phyloP scores from a whole-genome alignment of 148 eudicot genomes.

The Rhododendron kiyosumense region DNA sequence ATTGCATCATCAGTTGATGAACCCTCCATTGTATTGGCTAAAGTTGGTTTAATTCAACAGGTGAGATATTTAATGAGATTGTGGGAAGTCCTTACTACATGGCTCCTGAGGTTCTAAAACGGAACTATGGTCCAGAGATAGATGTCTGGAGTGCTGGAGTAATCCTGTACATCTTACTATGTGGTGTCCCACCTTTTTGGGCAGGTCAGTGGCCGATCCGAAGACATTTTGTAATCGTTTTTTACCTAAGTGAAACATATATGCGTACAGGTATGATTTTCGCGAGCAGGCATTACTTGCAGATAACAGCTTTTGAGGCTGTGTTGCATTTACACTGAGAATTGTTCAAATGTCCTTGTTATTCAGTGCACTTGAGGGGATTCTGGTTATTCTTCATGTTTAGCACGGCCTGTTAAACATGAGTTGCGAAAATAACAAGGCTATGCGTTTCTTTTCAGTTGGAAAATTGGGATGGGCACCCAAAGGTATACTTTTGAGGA shows the following conservation, averaged over 20 bases:
- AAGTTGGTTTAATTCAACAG: conserved; percentile 14
- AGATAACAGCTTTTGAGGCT: neutral
- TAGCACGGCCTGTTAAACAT: neutral
- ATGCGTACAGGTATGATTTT: neutral
- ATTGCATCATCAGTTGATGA: neutral
- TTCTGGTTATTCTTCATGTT: neutral
- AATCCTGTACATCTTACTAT: conserved; percentile 51
- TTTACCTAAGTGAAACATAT: neutral
- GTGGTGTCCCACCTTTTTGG: conserved; percentile 63
- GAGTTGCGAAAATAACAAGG: neutral
- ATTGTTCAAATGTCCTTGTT: no score
- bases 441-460: neutral
- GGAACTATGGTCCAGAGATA: conserved; percentile 51
- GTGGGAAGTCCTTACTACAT: conserved; percentile 64
- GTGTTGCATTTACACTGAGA: no score
- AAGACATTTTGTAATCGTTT: neutral
- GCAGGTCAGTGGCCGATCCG: conserved; percentile 28
- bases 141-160: conserved; percentile 70
- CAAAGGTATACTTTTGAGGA: neutral
- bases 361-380: no score
- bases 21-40: neutral
- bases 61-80: conserved; percentile 44
- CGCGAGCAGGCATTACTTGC: neutral
- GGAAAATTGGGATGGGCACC: neutral
- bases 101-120: conserved; percentile 60